Conservation (phyloP, 1,139 yeast species). For the Pichia sp. region DNA sequence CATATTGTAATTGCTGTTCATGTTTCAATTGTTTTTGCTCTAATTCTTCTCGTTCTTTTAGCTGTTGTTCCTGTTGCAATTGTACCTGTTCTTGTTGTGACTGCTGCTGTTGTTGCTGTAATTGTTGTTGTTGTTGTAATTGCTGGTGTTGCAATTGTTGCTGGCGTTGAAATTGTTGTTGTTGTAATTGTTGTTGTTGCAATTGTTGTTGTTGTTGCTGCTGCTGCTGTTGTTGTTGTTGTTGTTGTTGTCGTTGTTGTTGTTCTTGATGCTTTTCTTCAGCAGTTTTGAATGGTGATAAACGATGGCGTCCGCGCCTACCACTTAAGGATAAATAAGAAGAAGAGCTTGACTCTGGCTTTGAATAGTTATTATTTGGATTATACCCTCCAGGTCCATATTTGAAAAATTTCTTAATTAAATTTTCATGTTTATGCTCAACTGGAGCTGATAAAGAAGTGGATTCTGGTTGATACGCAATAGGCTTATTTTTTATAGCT, state of each 20-base stretch:
- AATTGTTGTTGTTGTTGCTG: constrained; percentile 1
- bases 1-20: background rate
- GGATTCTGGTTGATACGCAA: background rate
- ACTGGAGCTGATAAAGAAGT: background rate
- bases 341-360: background rate
- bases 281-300: constrained; percentile 7
- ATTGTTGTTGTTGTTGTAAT: background rate
- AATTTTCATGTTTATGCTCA: constrained; percentile 14
- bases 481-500: background rate
- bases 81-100: constrained; percentile 5
- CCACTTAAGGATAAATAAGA: background rate
- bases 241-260: constrained; percentile 7
- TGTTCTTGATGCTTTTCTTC: constrained; percentile 1
- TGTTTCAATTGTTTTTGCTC: constrained; percentile 1
- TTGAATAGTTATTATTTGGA: constrained; percentile 2
- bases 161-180: background rate
- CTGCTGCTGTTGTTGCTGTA: background rate
- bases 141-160: background rate
- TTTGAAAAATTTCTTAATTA: constrained; percentile 16
- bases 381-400: constrained; percentile 16
- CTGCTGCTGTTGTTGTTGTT: constrained; percentile 1
- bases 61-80: background rate
- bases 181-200: background rate
- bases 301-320: constrained; percentile 9
- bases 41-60: background rate